These are phyloP conservation scores for Aureobasidium melanogenum DNA, from an alignment of 2,329 filamentous ascomycete genomes.

Conservation along the genomic window DNA sequence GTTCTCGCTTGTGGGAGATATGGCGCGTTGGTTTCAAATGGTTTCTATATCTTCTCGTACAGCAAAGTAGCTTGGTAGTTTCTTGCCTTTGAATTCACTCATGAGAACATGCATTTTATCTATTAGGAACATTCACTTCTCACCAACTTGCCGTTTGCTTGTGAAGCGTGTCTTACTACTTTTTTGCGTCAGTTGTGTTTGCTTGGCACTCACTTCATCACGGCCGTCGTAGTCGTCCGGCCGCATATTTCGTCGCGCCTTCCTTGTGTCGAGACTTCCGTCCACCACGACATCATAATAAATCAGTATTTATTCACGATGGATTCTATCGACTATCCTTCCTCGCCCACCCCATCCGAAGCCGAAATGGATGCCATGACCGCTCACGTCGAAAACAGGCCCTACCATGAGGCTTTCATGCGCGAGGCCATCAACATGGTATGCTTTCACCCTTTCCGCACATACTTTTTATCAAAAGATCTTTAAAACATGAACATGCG, in stretches of 20 bases:
- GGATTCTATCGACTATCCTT: not conserved
- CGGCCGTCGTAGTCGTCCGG: no score
- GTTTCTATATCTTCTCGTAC: not conserved
- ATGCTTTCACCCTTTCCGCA: constrained; percentile 16
- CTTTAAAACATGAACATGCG: not conserved
- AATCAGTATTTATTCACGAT: not conserved
- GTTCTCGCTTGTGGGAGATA: not conserved
- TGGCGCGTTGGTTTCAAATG: not conserved
- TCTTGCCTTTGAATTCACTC: not conserved
- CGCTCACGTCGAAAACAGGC: constrained; percentile 27
- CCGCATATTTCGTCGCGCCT: not conserved
- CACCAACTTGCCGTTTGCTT: not conserved
- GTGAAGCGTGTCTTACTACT: not conserved
- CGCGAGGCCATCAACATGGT: constrained; percentile 82
- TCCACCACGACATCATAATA: not conserved
- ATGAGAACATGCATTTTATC: constrained; percentile 2
- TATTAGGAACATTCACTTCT: not conserved
- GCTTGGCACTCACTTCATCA: not conserved
- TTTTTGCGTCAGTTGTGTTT: not conserved
- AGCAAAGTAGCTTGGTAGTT: constrained; percentile 2
- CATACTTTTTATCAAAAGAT: not conserved
- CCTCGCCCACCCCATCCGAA: not conserved
- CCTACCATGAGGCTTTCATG: constrained; percentile 60
- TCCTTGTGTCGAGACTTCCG: not conserved
- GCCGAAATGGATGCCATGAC: constrained; percentile 14